Evolutionary conservation across 345 rosid genomes (phyloP).

Genomic region (Cardamine chenopodiifolia): DNA sequence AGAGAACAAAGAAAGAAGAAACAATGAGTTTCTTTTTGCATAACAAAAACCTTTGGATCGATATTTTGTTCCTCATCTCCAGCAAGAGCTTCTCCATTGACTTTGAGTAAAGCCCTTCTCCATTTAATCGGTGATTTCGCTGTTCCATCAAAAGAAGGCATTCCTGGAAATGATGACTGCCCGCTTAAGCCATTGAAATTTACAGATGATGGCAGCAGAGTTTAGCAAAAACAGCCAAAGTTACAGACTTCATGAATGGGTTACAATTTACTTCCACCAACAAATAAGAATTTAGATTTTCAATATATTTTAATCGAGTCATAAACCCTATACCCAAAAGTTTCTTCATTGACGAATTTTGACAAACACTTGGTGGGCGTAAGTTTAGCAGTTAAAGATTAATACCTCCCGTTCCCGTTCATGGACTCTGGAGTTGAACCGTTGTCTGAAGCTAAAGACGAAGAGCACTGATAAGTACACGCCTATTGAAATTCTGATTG

Average conservation of each 20-base stretch:
- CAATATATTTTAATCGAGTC: background rate
- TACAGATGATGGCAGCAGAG: background rate
- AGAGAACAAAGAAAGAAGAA: constrained; percentile 8
- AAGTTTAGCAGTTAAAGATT: background rate
- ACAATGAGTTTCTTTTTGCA: constrained; percentile 10
- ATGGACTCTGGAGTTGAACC: constrained; percentile 54
- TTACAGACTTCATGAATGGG: background rate
- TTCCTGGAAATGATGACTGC: constrained; percentile 55
- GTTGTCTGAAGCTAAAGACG: constrained; percentile 52
- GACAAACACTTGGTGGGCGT: constrained; percentile 47
- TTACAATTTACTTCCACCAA: background rate
- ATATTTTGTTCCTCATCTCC: constrained; percentile 81
- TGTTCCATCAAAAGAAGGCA: constrained; percentile 55
- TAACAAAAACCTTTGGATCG: constrained; percentile 73
- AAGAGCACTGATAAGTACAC: constrained; percentile 52
- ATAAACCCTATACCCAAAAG: constrained; percentile 26
- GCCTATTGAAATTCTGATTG: constrained; percentile 40
- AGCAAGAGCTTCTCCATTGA: constrained; percentile 97
- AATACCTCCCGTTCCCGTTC: constrained; percentile 51
- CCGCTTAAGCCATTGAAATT: constrained; percentile 47
- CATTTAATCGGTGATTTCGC: constrained; percentile 67
- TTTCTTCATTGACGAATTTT: constrained; percentile 44
- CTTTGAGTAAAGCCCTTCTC: constrained; percentile 96
- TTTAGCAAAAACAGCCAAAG: background rate
- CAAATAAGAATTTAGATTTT: background rate